Evolutionary conservation across 2,329 filamentous ascomycete genomes (phyloP).

Genomic region (Talaromyces rugulosus): DNA sequence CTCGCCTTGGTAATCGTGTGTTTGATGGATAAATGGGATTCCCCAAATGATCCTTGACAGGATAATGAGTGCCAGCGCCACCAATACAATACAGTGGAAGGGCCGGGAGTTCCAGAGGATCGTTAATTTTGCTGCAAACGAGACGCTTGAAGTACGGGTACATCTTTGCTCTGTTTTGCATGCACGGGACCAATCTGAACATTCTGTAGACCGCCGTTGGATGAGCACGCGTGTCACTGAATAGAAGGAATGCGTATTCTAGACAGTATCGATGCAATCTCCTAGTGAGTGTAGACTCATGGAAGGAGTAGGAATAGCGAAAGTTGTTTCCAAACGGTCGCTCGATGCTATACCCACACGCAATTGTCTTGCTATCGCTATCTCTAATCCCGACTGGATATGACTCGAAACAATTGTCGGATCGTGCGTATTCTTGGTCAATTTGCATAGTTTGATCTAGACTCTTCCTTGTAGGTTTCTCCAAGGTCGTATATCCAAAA

Average conservation of each 20-base stretch:
- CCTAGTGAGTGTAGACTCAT: slow-evolving; percentile 67
- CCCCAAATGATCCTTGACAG: slow-evolving; percentile 34
- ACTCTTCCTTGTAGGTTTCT: too few species aligned
- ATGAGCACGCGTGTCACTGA: slow-evolving; percentile 33
- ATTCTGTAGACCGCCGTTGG: slow-evolving; percentile 16
- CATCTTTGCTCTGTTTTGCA: slow-evolving; percentile 16
- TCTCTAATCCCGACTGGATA: background rate
- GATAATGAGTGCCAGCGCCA: slow-evolving; percentile 65
- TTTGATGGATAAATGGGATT: slow-evolving; percentile 30
- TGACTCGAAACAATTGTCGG: background rate
- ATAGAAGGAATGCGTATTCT: slow-evolving; percentile 60
- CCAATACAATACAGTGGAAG: slow-evolving; percentile 46
- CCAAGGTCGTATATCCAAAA: too few species aligned
- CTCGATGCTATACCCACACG: background rate
- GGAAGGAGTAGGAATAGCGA: slow-evolving; percentile 31
- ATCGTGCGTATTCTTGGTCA: too few species aligned
- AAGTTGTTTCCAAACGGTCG: background rate
- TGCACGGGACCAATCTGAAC: slow-evolving; percentile 25
- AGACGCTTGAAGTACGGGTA: background rate
- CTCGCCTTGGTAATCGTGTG: slow-evolving; percentile 22
- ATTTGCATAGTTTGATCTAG: too few species aligned
- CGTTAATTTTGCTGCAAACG: background rate
- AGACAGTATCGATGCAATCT: slow-evolving; percentile 64
- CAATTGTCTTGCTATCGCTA: background rate
- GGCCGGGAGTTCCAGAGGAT: slow-evolving; percentile 19